Base-by-base conservation (phyloP, 2,329 filamentous ascomycete genomes). In the Colletotrichum incanum region DNA sequence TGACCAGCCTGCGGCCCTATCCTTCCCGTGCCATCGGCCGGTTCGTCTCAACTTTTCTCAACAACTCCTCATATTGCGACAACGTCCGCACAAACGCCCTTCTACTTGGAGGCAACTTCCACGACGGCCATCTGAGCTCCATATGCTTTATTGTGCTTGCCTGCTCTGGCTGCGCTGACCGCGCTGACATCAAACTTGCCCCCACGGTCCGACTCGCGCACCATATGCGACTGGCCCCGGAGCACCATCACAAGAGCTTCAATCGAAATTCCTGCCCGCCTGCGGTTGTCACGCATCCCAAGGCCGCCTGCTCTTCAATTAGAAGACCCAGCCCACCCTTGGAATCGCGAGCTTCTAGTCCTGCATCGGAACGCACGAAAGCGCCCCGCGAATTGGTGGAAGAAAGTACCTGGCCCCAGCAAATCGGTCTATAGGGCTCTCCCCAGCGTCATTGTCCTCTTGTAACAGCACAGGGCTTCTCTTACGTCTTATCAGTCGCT, bases 371-470 rank as follows among this genome's bases (percentile, higher is more conserved):
- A 49, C 66, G 45, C 34, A 54, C 14, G 28, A 58, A 55, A 64
- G 65, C 60, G 23, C 54, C 23, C 23, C 59, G 43, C 58, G 70
- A 72, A 72, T 72, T 72, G 65, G 70, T 72, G 65, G 70, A 72
- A 72, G 70, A 72, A 69, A 72, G 28, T 49, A 64, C 54, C 23
- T 54, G 39, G 54, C 60, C 55, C 47, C 54, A 61, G 54, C 65
- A 70, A 47, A 39, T 49, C 47, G 39, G 52, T 65, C 50, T 43
- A 65, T 72, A 64, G 54, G 65, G 65, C 65, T 59, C 60, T 55
- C 37, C 39, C 28, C 39, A 34, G 50, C 47, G 54, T 49, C 65
- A 55, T 60, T 23, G 52, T 47, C 54, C 37, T 69, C 39, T 39
- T 18, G 47, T 60, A 54, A 34, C 39, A 52, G n/a, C 23, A 67